Evolutionary conservation across 2,329 filamentous ascomycete species (phyloP).

Genomic region (Fusarium virguliforme): DNA sequence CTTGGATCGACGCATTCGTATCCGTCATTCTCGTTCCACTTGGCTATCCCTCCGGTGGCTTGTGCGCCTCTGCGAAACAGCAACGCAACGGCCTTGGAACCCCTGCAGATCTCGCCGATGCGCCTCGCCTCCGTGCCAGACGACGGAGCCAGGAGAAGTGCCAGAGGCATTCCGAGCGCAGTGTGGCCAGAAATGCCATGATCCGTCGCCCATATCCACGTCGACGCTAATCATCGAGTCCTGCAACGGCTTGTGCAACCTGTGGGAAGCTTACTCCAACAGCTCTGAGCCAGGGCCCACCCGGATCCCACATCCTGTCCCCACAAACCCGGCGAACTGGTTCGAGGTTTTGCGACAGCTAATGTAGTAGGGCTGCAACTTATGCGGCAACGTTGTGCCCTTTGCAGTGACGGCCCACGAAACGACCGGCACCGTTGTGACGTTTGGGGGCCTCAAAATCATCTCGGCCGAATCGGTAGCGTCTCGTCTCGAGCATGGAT

Average conservation of each 20-base stretch:
- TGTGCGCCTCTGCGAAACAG: slow-evolving; percentile 25
- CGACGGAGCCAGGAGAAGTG: neutral
- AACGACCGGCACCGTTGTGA: slow-evolving; percentile 28
- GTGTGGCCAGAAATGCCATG: neutral
- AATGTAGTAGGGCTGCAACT: slow-evolving; percentile 49
- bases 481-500: slow-evolving; percentile 11
- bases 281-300: slow-evolving; percentile 40
- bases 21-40: slow-evolving; percentile 39
- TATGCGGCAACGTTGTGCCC: slow-evolving; percentile 36
- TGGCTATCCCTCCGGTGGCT: slow-evolving; percentile 34
- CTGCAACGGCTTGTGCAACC: slow-evolving; percentile 27
- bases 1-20: slow-evolving; percentile 36
- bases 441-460: slow-evolving; percentile 14
- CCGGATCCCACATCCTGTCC: slow-evolving; percentile 40
- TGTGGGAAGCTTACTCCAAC: slow-evolving; percentile 39
- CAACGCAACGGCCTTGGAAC: slow-evolving; percentile 10
- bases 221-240: slow-evolving; percentile 9
- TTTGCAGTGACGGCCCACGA: slow-evolving; percentile 17
- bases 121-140: slow-evolving; percentile 16
- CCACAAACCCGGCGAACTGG: slow-evolving; percentile 48
- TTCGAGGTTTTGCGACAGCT: slow-evolving; percentile 41
- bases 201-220: neutral
- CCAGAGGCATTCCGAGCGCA: slow-evolving; percentile 12
- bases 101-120: slow-evolving; percentile 12
- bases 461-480: slow-evolving; percentile 8